A percentile compares a stretch with the other conserved stretches of the same genome.
Conservation (phyloP, 1,284 basidiomycete genomes). For the Wallemia hederae region DNA sequence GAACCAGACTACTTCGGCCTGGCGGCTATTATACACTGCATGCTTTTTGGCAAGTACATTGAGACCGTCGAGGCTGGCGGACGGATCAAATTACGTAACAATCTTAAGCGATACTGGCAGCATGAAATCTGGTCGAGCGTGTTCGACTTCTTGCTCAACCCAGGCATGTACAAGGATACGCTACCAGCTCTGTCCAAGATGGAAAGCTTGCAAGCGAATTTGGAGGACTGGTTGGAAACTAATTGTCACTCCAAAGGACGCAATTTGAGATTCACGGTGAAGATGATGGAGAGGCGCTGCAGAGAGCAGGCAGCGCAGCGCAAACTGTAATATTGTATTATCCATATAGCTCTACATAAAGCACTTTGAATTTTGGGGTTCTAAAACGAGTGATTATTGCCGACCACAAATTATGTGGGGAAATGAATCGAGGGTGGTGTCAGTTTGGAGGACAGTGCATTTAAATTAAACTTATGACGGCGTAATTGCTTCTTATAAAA, state of each 20-base stretch:
- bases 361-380: no score
- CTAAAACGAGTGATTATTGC: no score
- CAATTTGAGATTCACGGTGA: neutral
- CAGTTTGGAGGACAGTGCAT: no score
- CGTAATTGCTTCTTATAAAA: no score
- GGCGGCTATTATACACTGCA: slow-evolving; percentile 70
- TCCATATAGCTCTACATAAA: no score
- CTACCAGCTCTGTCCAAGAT: slow-evolving; percentile 30
- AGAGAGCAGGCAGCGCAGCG: neutral
- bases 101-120: slow-evolving; percentile 90
- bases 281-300: slow-evolving; percentile 1
- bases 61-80: slow-evolving; percentile 22
- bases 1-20: slow-evolving; percentile 90
- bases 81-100: slow-evolving; percentile 36
- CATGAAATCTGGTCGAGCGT: slow-evolving; percentile 51
- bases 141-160: slow-evolving; percentile 69
- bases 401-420: no score
- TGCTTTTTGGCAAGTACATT: slow-evolving; percentile 89
- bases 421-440: no score
- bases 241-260: slow-evolving; percentile 12
- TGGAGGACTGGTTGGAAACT: slow-evolving; percentile 54
- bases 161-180: slow-evolving; percentile 22
- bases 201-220: slow-evolving; percentile 35
- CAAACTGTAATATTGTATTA: neutral
- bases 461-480: no score